Evolutionary conservation across 1,284 basidiomycete species (phyloP).

Genomic region (Ceratobasidium sp.): DNA sequence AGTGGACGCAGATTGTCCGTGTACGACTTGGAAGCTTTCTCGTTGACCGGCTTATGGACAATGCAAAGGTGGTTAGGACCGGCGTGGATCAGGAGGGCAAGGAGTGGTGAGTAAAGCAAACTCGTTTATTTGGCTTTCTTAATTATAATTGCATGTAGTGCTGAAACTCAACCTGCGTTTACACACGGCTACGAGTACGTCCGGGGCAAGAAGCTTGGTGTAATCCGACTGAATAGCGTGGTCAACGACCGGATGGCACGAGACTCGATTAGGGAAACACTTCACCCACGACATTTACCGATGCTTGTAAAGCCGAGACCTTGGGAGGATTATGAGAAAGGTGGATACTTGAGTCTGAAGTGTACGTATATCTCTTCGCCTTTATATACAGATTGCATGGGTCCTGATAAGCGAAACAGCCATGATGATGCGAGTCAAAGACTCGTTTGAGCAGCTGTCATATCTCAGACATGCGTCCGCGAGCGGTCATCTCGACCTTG

Average conservation of each 20-base stretch:
- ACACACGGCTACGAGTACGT: slow-evolving; percentile 93
- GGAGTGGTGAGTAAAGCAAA: slow-evolving; percentile 18
- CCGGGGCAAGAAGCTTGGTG: slow-evolving; percentile 92
- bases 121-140: background rate
- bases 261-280: slow-evolving; percentile 80
- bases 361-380: slow-evolving; percentile 63
- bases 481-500: slow-evolving; percentile 83
- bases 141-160: background rate
- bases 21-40: slow-evolving; percentile 88
- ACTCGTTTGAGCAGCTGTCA: slow-evolving; percentile 86
- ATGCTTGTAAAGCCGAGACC: slow-evolving; percentile 95
- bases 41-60: slow-evolving; percentile 86
- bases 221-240: slow-evolving; percentile 89
- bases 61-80: slow-evolving; percentile 82
- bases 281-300: slow-evolving; percentile 94
- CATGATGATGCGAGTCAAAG: slow-evolving; percentile 92
- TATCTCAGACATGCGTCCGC: slow-evolving; percentile 86
- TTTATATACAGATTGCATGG: background rate
- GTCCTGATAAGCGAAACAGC: slow-evolving; percentile 60
- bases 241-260: slow-evolving; percentile 85
- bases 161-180: slow-evolving; percentile 91
- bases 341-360: slow-evolving; percentile 87
- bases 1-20: slow-evolving; percentile 85
- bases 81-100: slow-evolving; percentile 62
- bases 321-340: slow-evolving; percentile 85